These are phyloP conservation scores for Cruciata laevipes DNA, from an alignment of 257 asterid genomes.

Conservation along the genomic window DNA sequence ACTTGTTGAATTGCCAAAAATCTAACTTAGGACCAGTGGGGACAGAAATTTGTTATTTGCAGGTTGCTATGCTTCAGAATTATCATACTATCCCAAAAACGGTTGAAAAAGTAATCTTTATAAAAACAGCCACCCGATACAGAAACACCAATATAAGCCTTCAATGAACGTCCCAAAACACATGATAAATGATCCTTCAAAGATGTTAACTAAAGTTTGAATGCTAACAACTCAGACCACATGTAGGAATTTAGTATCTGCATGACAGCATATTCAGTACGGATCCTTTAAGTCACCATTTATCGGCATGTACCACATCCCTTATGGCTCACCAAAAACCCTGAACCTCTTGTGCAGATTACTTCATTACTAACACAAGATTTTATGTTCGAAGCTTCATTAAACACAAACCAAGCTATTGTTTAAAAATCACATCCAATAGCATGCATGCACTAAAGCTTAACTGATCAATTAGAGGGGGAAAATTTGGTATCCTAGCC, in stretches of 20 bases:
- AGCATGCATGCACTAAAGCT: constrained; percentile 4
- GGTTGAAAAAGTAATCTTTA: neutral
- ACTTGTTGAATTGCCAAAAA: neutral
- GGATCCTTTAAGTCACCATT: neutral
- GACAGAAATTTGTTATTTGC: neutral
- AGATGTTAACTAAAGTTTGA: neutral
- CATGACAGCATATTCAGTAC: neutral
- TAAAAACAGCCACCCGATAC: neutral
- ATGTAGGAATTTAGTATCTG: neutral
- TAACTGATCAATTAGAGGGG: neutral
- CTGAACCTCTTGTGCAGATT: neutral
- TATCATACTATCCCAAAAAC: neutral
- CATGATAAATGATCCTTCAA: neutral
- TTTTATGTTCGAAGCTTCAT: neutral
- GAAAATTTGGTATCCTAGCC: neutral
- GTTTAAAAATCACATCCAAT: neutral
- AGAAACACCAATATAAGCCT: neutral
- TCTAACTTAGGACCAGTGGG: neutral
- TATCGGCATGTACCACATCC: neutral
- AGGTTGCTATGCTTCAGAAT: neutral
- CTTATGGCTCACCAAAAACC: neutral
- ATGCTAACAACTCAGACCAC: neutral
- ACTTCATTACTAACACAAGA: constrained; percentile 1
- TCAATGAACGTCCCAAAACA: neutral
- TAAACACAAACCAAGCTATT: neutral